A percentile compares a stretch with the other conserved stretches of the same genome.
Evolutionary conservation across 129 eudicot species (phyloP).

Genomic region (Pulicaria dysenterica): DNA sequence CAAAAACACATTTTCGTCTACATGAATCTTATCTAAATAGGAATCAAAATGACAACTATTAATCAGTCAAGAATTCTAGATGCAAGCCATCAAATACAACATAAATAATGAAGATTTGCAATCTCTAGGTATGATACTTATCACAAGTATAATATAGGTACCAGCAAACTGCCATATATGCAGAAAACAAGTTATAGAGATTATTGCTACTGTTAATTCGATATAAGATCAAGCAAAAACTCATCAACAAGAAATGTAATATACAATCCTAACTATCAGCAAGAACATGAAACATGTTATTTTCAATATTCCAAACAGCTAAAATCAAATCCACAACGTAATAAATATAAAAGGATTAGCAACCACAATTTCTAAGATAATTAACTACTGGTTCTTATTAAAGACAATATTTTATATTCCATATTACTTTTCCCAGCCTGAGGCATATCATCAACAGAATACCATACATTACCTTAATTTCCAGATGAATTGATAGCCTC

Average conservation of each 20-base stretch:
- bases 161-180: background rate
- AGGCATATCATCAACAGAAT: slow-evolving; percentile 3
- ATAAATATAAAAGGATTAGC: slow-evolving; percentile 7
- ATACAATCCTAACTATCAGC: slow-evolving; percentile 10
- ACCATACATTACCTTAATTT: slow-evolving; percentile 25
- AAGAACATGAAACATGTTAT: slow-evolving; percentile 30
- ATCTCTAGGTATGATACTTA: background rate
- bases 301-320: slow-evolving; percentile 8
- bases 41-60: no score
- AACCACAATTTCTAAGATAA: slow-evolving; percentile 15
- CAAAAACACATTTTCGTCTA: no score
- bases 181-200: background rate
- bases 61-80: no score
- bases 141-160: background rate
- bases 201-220: background rate
- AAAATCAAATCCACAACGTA: slow-evolving; percentile 28
- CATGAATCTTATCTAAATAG: no score
- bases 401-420: slow-evolving; percentile 19
- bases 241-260: background rate
- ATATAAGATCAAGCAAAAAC: slow-evolving; percentile 9
- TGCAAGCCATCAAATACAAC: background rate
- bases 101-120: background rate
- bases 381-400: slow-evolving; percentile 29
- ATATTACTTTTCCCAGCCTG: background rate
- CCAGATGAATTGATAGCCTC: slow-evolving; percentile 44